phyloP scores from a whole-genome alignment of 768 basidiomycete species.

The Lentinula detonsa region DNA sequence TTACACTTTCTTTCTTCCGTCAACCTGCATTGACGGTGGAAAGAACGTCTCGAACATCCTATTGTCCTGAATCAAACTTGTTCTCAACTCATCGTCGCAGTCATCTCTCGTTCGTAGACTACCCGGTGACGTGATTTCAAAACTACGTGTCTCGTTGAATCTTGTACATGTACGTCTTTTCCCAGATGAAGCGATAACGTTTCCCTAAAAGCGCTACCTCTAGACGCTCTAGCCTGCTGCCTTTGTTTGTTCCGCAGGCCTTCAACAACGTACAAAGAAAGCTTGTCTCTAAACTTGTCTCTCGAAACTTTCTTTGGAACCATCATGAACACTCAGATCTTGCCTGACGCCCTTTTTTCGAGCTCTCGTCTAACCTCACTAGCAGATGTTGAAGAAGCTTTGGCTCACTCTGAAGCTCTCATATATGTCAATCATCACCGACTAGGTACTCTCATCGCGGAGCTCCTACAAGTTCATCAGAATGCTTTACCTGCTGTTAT shows the following conservation, averaged over 20 bases:
- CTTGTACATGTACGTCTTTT: not conserved
- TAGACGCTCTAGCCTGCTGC: not conserved
- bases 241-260: not conserved
- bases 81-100: not conserved
- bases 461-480: not conserved
- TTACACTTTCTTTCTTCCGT: not conserved
- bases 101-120: too few relatives aligned
- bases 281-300: not conserved
- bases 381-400: not conserved
- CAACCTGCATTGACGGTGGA: not conserved
- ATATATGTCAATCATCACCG: not conserved
- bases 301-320: not conserved
- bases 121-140: not conserved
- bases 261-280: not conserved
- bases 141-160: not conserved
- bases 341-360: not conserved
- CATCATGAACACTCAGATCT: not conserved
- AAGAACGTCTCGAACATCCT: not conserved
- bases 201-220: not conserved
- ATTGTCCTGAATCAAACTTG: not conserved
- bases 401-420: not conserved
- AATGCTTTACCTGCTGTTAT: not conserved
- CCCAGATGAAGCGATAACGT: not conserved
- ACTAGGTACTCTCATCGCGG: not conserved
- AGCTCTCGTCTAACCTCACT: not conserved